Evolutionary conservation across 2,329 filamentous ascomycete species (phyloP).

Genomic region (Teratosphaeria destructans): DNA sequence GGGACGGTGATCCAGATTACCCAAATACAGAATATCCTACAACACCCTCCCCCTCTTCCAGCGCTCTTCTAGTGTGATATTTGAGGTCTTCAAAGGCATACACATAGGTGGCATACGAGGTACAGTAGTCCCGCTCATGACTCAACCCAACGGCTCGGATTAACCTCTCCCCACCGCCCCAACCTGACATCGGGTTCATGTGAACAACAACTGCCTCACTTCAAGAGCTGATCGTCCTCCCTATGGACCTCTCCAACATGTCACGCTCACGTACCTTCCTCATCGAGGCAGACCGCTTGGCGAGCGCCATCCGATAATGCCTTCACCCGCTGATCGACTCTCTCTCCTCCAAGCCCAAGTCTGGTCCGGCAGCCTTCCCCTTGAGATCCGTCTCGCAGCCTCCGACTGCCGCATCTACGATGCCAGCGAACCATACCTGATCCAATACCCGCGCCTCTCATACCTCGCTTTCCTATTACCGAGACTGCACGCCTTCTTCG

Average conservation of each 20-base stretch:
- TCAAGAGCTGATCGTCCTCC: not conserved
- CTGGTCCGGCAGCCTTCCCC: conserved; percentile 50
- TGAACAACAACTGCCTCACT: not conserved
- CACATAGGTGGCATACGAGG: too few species aligned
- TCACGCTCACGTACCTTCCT: not conserved
- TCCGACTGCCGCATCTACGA: conserved; percentile 52
- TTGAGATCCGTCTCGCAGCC: conserved; percentile 49
- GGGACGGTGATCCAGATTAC: not conserved
- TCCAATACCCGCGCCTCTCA: conserved; percentile 54
- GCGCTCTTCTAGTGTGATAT: too few species aligned
- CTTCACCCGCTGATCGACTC: conserved; percentile 17
- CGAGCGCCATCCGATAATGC: conserved; percentile 13
- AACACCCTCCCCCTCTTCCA: too few species aligned
- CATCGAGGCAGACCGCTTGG: not conserved
- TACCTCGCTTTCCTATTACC: conserved; percentile 58
- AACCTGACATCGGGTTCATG: not conserved
- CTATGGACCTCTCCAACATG: not conserved
- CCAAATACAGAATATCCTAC: too few species aligned
- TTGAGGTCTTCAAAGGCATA: too few species aligned
- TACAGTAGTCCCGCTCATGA: too few species aligned
- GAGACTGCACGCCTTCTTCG: conserved; percentile 54
- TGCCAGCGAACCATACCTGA: conserved; percentile 49
- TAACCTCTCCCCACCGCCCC: not conserved
- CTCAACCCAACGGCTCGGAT: not conserved
- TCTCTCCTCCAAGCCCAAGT: conserved; percentile 38